Evolutionary conservation across 176 grass and related monocot genomes (phyloP), one percentile per base, ranked within the genome.

Genomic region (Poa pratensis): DNA sequence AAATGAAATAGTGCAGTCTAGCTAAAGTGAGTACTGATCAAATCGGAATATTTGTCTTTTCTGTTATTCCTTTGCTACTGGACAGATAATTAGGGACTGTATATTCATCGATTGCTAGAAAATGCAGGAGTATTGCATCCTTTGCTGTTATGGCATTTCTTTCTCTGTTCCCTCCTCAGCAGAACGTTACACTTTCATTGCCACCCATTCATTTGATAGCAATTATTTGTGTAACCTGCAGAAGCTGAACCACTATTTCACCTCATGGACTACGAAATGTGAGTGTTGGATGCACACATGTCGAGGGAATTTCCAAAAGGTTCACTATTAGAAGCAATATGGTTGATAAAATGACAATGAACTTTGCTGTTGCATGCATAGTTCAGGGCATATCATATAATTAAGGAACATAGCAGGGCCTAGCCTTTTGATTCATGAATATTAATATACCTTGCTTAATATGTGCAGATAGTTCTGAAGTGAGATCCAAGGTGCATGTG

Each of bases 391-490:
- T 71, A 81, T 43, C 69, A 22, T 58, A 9, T 11, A 23, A 16
- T 51, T 51, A 16, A 51, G 3, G 14, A 51, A 52, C 37, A 23
- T 75, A 84, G 22, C 4, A 54, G 54, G n/a, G 10, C 64, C 54
- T 62, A 70, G 32, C 65, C 54, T 89, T 69, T 39, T 57, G 14
- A 48, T 55, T 65, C 48, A 39, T 52, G 9, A 60, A 83, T n/a
- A 78, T n/a, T 83, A 43, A n/a, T 59, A 27, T 62, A 77, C 32
- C 16, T 19, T 74, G 57, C 48, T 58, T 39, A 75, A 83, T 57
- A 57, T 80, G 20, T 66, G 79, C 66, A 68, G 57, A 27, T 43
- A 75, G 34, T 57, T 22, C 32, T 45, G n/a, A 27, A 13, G 65
- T 74, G 66, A 74, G 66, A 79, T 59, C 32, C 26, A 52, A 46